Evolutionary conservation across 441 rosid genomes (phyloP).

Genomic region (Adansonia rubrostipa): DNA sequence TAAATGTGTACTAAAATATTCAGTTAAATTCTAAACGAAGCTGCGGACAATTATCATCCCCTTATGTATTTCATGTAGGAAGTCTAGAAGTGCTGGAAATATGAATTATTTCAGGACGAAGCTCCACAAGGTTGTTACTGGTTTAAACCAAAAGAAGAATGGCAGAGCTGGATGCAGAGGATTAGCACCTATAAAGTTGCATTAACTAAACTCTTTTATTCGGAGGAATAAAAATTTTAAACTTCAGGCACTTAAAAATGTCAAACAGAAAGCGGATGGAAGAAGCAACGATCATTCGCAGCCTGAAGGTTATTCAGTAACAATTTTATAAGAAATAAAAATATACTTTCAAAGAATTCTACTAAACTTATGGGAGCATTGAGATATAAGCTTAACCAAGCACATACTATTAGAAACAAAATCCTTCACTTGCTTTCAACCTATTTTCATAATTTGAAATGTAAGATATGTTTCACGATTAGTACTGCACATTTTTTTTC

Average conservation of each 20-base stretch:
- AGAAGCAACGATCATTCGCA: neutral
- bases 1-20: neutral
- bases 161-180: neutral
- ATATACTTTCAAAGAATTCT: neutral
- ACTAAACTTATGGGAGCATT: neutral
- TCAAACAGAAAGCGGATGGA: neutral
- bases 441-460: conserved; percentile 6
- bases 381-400: neutral
- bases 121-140: neutral
- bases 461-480: neutral
- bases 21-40: conserved; percentile 14
- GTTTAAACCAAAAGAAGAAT: neutral
- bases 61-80: neutral
- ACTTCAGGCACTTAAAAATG: neutral
- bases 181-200: neutral
- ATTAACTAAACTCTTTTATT: neutral
- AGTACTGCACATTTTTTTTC: neutral
- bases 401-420: neutral
- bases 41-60: neutral
- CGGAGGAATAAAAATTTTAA: neutral
- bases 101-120: conserved; percentile 9
- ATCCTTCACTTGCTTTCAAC: conserved; percentile 15
- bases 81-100: neutral
- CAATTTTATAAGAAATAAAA: neutral
- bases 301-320: neutral